Base-by-base conservation (phyloP, 257 asterid species). In the Scutellaria minor region DNA sequence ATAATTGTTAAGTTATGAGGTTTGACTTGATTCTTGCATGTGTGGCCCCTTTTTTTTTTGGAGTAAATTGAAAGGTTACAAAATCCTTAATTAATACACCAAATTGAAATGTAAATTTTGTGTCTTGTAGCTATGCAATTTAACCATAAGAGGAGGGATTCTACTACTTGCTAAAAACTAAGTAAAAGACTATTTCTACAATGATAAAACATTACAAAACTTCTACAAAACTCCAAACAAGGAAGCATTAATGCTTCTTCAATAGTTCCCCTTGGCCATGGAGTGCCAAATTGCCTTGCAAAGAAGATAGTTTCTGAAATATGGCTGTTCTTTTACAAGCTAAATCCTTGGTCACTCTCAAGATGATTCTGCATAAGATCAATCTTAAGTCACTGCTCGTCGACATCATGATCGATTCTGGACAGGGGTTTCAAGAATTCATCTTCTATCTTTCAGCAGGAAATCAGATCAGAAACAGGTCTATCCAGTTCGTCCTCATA, bases 401-500 rank as follows among this genome's bases (percentile, higher is more conserved):
- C 10, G 12, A n/a, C 14, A 22, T 58, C 71, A 37, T 31, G 22
- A 20, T 20, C n/a, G 46, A 52, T 61, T 7, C 46, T 40, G 13
- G 15, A 47, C 41, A 40, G 37, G 27, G 48, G 6, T 35, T 12
- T 20, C 41, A 9, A 22, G 44, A 79, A 41, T 18, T 46, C 37
- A 31, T 31, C 37, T 6, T 40, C 57, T 9, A 4, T 57, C 57
- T 44, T 65, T 47, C 44, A 47, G 48, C 79, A 14, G 50, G 71
- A 27, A 73, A 66, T n/a, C 53, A 77, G 74, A 46, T 78, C 82
- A 3, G 88, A 75, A 66, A 81, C 47, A 47, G 83, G 88, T 70
- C 64, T 78, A 15, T 84, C 90, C 27, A 70, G 72, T 35, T 82
- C 87, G 70, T 80, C 83, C 57, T 52, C 79, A 64, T 80, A 77